Conservation (phyloP, 768 basidiomycete species). For the Hysterangium stoloniferum region DNA sequence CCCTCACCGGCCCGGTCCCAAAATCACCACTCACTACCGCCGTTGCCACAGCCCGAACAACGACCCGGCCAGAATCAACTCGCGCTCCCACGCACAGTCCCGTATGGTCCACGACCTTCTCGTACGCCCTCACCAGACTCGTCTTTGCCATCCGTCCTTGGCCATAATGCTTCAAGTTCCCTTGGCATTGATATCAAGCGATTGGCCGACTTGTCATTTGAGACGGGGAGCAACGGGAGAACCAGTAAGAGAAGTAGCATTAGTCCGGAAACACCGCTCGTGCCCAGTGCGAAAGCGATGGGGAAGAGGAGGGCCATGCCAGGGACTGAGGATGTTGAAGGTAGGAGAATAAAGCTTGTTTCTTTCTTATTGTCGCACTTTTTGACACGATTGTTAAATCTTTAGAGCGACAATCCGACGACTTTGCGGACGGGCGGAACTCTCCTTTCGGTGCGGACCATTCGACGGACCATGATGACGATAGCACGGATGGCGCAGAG, state of each 20-base stretch:
- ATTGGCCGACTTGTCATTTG: not conserved
- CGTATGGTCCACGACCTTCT: constrained; percentile 66
- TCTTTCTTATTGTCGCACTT: not conserved
- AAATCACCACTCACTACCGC: constrained; percentile 23
- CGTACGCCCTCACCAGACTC: constrained; percentile 64
- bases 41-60: constrained; percentile 28
- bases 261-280: constrained; percentile 27
- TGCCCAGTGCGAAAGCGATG: constrained; percentile 80
- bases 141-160: constrained; percentile 12
- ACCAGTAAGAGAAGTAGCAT: not conserved
- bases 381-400: constrained; percentile 6
- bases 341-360: constrained; percentile 26
- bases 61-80: constrained; percentile 26
- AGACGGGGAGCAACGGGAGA: not conserved
- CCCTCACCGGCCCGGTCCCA: constrained; percentile 25
- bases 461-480: constrained; percentile 39
- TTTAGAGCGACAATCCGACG: constrained; percentile 14
- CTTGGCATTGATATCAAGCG: constrained; percentile 6
- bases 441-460: constrained; percentile 20
- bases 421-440: constrained; percentile 21
- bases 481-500: constrained; percentile 20
- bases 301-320: constrained; percentile 71
- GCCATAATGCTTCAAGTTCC: constrained; percentile 1
- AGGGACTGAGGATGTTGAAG: constrained; percentile 36
- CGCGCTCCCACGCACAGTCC: constrained; percentile 56